A percentile compares a stretch with the other conserved stretches of the same genome.
These are phyloP conservation scores for Coemansia sp. DNA, from an alignment of 192 early-diverging fungal species.

Conservation along the genomic window DNA sequence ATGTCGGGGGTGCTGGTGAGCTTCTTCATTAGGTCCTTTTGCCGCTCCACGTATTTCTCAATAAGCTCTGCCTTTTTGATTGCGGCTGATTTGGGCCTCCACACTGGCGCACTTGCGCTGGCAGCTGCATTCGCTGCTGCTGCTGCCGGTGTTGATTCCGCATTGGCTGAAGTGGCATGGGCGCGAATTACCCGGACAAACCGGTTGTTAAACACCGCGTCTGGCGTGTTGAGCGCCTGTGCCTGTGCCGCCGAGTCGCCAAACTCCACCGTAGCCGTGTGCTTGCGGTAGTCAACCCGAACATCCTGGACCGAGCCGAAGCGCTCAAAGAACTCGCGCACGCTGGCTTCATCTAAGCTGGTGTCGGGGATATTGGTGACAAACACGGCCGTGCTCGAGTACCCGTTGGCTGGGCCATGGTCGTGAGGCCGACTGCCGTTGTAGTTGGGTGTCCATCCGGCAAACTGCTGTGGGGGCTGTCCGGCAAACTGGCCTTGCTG, in stretches of 20 bases:
- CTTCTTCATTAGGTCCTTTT: slow-evolving; percentile 47
- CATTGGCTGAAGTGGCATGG: background rate
- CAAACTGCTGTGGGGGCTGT: slow-evolving; percentile 11
- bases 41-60: slow-evolving; percentile 49
- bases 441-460: slow-evolving; percentile 3
- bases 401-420: slow-evolving; percentile 1
- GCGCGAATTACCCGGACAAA: slow-evolving; percentile 39
- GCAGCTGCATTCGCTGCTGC: slow-evolving; percentile 10
- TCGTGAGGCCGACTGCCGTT: background rate
- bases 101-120: too few species aligned
- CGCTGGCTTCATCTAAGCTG: slow-evolving; percentile 14
- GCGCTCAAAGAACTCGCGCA: slow-evolving; percentile 30
- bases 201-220: slow-evolving; percentile 48
- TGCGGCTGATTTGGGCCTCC: slow-evolving; percentile 43
- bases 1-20: slow-evolving; percentile 42
- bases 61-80: slow-evolving; percentile 50
- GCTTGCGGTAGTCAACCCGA: slow-evolving; percentile 24
- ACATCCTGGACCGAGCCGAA: slow-evolving; percentile 29
- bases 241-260: slow-evolving; percentile 18
- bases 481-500: background rate
- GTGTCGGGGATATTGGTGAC: slow-evolving; percentile 41
- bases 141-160: background rate
- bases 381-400: slow-evolving; percentile 32
- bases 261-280: slow-evolving; percentile 25
- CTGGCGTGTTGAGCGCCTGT: slow-evolving; percentile 32